Conservation (phyloP, 2,329 filamentous ascomycete genomes). For the Cytospora piceae region DNA sequence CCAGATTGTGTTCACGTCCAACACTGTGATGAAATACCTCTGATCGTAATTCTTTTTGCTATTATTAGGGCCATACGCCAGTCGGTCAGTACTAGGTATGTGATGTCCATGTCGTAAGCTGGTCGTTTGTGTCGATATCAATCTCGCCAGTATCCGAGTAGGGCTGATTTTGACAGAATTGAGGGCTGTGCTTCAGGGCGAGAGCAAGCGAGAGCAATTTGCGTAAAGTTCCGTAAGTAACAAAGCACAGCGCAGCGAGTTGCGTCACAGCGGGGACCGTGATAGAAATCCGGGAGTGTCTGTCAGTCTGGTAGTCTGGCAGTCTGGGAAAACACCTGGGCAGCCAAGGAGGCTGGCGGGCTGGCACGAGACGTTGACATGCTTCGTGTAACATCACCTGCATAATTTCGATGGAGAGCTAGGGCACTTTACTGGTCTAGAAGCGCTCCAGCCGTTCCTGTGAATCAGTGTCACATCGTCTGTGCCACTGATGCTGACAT, state of each 20-base stretch:
- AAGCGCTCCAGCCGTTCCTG: neutral
- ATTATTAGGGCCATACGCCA: neutral
- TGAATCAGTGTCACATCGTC: neutral
- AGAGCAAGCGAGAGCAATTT: neutral
- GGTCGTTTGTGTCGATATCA: neutral
- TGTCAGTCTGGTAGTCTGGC: neutral
- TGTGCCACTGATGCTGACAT: neutral
- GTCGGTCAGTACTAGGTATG: neutral
- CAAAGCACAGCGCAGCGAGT: neutral
- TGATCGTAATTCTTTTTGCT: neutral
- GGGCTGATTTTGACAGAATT: neutral
- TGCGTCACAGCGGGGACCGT: constrained; percentile 2
- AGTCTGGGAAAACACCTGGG: neutral
- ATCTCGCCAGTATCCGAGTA: neutral
- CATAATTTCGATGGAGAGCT: neutral
- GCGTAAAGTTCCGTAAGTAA: neutral
- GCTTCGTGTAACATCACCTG: constrained; percentile 1
- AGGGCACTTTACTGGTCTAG: neutral
- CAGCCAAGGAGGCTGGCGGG: too few species aligned
- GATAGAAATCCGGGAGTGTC: neutral
- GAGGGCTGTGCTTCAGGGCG: constrained; percentile 1
- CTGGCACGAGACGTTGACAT: neutral
- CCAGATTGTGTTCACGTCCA: neutral
- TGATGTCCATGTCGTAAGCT: neutral
- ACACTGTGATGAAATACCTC: neutral